Evolutionary conservation across 352 stramenopile species (phyloP), one percentile per base, ranked within the genome.

Genomic region (Globisporangium heterothallicum): DNA sequence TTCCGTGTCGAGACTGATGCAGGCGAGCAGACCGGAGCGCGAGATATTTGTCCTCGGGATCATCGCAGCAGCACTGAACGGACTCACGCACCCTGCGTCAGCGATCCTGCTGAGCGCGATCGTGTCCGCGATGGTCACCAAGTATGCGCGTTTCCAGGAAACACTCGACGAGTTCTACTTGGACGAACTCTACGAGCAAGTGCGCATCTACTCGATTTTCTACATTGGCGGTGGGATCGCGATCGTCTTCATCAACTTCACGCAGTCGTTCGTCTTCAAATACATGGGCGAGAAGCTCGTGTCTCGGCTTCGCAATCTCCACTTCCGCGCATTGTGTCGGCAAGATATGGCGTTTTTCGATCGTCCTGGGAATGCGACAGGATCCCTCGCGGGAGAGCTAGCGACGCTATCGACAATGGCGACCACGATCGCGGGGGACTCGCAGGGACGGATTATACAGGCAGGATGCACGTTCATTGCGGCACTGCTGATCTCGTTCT

Each of bases 201-300:
- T 36, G 30, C 12, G 2, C 9, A 3, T 36, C 3, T 36, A 36
- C 6, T 8, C 9, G 2, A 36, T 36, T 13, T 8, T 3, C 3
- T 36, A 36, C 30, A 9, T 36, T 3, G 30, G 2, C 6, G 30
- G 30, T 8, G 30, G 58, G 0, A 43, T 85, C 13, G 63, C 66
- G 2, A 49, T 61, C 19, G 64, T 71, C 27, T 74, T 53, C 0
- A 79, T 62, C 40, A 24, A 3, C 8, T 8, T 2, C 8, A 27
- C 63, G 12, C 73, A 84, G 38, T 58, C 55, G 6, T 84, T 68
- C 44, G 66, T 56, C 25, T 84, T 83, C 53, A 70, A 71, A 21
- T 74, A 66, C 53, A 78, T 79, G 42, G 67, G 59, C 29, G 74
- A 86, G 45, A 75, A 74, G 42, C 61, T 83, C 22, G 70, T 68